Evolutionary conservation across 1,284 basidiomycete genomes (phyloP), one percentile per base, ranked within the genome.

Genomic region (Boletus sp.): DNA sequence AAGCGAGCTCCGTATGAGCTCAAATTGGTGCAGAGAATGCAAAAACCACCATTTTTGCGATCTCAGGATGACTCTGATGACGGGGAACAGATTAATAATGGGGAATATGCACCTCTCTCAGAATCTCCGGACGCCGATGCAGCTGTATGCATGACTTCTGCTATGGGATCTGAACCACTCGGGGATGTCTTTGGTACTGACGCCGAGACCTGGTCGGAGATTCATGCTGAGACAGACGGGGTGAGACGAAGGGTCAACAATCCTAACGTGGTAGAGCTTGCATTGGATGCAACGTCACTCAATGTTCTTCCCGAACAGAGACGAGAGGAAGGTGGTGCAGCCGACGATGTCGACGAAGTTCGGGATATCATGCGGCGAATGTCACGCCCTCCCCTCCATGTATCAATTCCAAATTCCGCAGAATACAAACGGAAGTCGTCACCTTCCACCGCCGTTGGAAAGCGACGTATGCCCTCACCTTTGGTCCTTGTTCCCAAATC

Each of bases 181-280:
- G 69, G 69, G 24, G 81, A 82, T 61, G 74, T 81, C 22, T 81
- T 80, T 65, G 85, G 85, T 49, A 78, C 78, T 31, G 86, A 88
- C 70, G 81, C 75, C 61, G 81, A 86, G 62, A 79, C 81, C 4
- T 87, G 86, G 85, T 76, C 77, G 57, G 81, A 82, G 53, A 76
- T 88, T 51, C 82, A 75, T 53, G 70, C 65, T 47, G 70, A 68
- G 69, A 60, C 65, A 50, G 58, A 63, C 57, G 58, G 51, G 56
- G 58, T 60, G 45, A 66, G 65, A 63, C 73, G 67, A 44, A 65
- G 65, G n/a, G 52, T 63, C 47, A 48, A 63, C 65, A 55, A 65
- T 66, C 78, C 80, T 2, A 77, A 83, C 61, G 70, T 82, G 48
- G 78, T 82, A 39, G 72, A 83, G 27, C 76, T 88, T 12, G 80